These are phyloP conservation scores for Alternaria ventricosa DNA, from an alignment of 2,329 filamentous ascomycete species.

Conservation along the genomic window DNA sequence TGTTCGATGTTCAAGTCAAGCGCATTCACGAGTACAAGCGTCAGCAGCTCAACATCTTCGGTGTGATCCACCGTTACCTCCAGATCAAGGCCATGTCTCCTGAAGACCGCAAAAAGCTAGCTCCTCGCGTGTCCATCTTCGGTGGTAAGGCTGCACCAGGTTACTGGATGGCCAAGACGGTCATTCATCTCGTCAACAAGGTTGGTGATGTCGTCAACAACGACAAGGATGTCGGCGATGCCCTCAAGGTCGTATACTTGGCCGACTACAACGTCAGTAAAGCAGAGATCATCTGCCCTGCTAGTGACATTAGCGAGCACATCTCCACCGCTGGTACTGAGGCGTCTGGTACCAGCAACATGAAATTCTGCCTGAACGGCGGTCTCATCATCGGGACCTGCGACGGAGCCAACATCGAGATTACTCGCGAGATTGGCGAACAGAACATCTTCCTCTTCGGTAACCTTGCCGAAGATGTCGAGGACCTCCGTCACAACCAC, in stretches of 20 bases:
- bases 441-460: conserved; percentile 99
- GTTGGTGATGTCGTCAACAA: conserved; percentile 91
- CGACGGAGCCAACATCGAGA: conserved; percentile 97
- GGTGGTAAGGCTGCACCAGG: conserved; percentile 97
- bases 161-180: conserved; percentile 99
- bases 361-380: conserved; percentile 99
- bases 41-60: conserved; percentile 98
- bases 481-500: conserved; percentile 90
- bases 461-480: conserved; percentile 93
- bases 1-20: conserved; percentile 99
- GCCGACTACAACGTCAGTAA: conserved; percentile 99
- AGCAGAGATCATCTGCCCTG: conserved; percentile 93
- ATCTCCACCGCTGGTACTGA: conserved; percentile 98
- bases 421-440: conserved; percentile 94
- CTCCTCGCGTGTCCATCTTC: conserved; percentile 92
- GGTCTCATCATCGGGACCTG: conserved; percentile 97
- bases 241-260: conserved; percentile 95
- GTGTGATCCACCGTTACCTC: conserved; percentile 93
- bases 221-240: conserved; percentile 87
- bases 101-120: conserved; percentile 84
- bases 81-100: conserved; percentile 83
- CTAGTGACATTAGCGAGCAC: conserved; percentile 96
- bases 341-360: conserved; percentile 88
- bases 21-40: conserved; percentile 99
- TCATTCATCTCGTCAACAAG: conserved; percentile 94